These are phyloP conservation scores for Panus rudis DNA, from an alignment of 768 basidiomycete species.

Conservation along the genomic window DNA sequence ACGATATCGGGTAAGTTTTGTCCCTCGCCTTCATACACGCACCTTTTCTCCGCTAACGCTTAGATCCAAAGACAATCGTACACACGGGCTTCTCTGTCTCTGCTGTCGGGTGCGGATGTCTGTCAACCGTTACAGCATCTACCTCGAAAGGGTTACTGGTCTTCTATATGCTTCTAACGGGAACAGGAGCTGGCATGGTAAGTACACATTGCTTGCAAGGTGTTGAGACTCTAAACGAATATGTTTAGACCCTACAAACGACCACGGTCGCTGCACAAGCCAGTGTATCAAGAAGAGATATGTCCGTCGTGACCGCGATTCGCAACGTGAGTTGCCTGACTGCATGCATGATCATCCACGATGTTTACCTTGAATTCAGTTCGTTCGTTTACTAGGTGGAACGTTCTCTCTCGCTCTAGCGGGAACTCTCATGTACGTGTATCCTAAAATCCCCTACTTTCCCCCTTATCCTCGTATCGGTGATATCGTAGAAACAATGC, in stretches of 20 bases:
- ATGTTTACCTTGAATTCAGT: slow-evolving; percentile 29
- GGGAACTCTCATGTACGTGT: slow-evolving; percentile 45
- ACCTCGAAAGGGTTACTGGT: slow-evolving; percentile 46
- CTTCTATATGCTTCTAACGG: slow-evolving; percentile 28
- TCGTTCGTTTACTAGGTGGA: slow-evolving; percentile 64
- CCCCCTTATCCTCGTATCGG: background rate
- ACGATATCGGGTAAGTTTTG: slow-evolving; percentile 41
- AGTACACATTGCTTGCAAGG: slow-evolving; percentile 10
- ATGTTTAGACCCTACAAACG: slow-evolving; percentile 44
- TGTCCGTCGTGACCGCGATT: slow-evolving; percentile 70
- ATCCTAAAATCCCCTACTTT: background rate
- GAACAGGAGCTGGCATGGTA: slow-evolving; percentile 22
- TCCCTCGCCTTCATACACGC: background rate
- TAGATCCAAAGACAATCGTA: slow-evolving; percentile 45
- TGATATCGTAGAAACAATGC: slow-evolving; percentile 36
- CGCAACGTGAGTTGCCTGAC: slow-evolving; percentile 38
- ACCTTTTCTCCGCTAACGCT: background rate
- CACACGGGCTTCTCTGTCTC: slow-evolving; percentile 60
- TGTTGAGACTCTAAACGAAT: slow-evolving; percentile 26
- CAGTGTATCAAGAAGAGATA: slow-evolving; percentile 60
- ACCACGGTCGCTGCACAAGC: slow-evolving; percentile 71
- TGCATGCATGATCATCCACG: background rate
- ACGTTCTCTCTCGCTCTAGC: slow-evolving; percentile 60
- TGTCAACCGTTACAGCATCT: slow-evolving; percentile 52
- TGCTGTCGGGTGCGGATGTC: slow-evolving; percentile 62